A percentile compares a stretch with the other conserved stretches of the same genome.
Conservation (phyloP, 768 basidiomycete species). For the Scleroderma citrinum region DNA sequence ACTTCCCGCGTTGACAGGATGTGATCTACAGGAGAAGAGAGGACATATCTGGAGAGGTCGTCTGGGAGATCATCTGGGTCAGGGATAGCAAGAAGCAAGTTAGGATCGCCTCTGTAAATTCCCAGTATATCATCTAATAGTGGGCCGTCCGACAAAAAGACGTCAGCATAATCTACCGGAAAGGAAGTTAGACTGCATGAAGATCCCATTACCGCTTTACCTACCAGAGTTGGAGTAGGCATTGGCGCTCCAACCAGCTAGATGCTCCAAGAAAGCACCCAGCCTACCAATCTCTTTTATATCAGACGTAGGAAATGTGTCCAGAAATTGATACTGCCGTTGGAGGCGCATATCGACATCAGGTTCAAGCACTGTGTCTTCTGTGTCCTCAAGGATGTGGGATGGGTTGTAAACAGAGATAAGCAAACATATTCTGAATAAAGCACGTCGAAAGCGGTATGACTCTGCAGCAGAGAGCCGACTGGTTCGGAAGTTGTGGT, state of each 20-base stretch:
- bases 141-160: background rate
- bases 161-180: background rate
- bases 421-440: conserved; percentile 21
- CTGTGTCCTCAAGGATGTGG: background rate
- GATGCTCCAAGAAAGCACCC: conserved; percentile 10
- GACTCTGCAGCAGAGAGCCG: conserved; percentile 27
- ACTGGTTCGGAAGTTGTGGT: conserved; percentile 24
- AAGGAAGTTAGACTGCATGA: no score
- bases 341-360: no score
- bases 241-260: background rate
- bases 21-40: background rate
- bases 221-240: background rate
- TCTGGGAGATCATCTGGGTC: background rate
- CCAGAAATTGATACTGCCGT: conserved; percentile 2
- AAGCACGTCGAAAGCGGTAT: conserved; percentile 18
- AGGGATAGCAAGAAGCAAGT: no score
- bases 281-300: conserved; percentile 12
- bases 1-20: background rate
- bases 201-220: background rate
- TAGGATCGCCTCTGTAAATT: background rate
- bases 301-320: conserved; percentile 7
- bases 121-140: background rate
- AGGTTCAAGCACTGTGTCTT: conserved; percentile 4
- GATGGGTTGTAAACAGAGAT: background rate
- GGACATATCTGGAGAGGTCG: background rate